A percentile compares a stretch with the other conserved stretches of the same genome.
Evolutionary conservation across 345 rosid genomes (phyloP).

Genomic region (Linum tenue): DNA sequence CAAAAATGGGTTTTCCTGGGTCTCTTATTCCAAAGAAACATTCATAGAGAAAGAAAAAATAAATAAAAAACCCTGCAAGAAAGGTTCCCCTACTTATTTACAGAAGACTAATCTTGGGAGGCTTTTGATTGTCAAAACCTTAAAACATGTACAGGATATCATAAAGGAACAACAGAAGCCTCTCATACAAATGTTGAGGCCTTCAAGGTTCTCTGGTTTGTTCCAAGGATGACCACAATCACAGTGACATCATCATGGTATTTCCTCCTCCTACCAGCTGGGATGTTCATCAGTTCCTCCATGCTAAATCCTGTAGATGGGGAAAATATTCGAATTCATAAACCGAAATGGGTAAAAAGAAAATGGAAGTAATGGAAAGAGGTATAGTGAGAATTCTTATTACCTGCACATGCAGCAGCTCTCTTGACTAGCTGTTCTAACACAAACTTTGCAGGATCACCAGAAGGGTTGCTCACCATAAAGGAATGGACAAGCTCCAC

Average conservation of each 20-base stretch:
- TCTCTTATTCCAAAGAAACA: not conserved
- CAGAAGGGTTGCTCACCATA: constrained; percentile 47
- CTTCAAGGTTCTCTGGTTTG: constrained; percentile 70
- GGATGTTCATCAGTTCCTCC: constrained; percentile 84
- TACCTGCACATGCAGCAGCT: constrained; percentile 90
- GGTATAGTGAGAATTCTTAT: not conserved
- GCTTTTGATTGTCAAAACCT: not conserved
- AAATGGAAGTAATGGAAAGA: not conserved
- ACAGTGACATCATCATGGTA: constrained; percentile 95
- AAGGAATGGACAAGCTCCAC: constrained; percentile 56
- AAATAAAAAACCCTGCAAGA: not conserved
- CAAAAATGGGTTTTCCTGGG: not conserved
- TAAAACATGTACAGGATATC: not conserved
- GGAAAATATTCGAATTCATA: not conserved
- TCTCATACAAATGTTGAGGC: constrained; percentile 58
- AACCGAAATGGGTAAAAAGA: too few species aligned
- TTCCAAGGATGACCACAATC: constrained; percentile 73
- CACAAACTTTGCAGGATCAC: constrained; percentile 91
- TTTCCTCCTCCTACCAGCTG: constrained; percentile 86
- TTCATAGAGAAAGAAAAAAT: not conserved
- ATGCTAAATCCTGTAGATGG: constrained; percentile 54
- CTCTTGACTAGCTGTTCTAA: constrained; percentile 67
- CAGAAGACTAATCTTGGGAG: not conserved
- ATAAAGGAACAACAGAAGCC: not conserved
- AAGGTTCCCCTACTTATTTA: not conserved